phyloP scores from a whole-genome alignment of 2,329 filamentous ascomycete species.

The Amesomyces nigricolor region DNA sequence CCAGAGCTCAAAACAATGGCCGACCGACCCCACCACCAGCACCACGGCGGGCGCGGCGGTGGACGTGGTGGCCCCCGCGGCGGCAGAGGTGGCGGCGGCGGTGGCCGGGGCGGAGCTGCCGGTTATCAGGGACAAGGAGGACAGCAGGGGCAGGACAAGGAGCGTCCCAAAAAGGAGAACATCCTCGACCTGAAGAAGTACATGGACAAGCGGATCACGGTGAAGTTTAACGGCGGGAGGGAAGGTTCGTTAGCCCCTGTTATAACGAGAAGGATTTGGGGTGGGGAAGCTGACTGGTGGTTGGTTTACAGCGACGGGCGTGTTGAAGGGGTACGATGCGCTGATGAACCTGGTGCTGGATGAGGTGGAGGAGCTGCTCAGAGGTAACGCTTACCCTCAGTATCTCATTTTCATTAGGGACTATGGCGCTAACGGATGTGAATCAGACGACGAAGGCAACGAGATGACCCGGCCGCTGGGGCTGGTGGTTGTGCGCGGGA shows the following conservation, averaged over 20 bases:
- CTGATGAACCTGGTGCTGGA: conserved; percentile 97
- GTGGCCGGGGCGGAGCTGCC: conserved; percentile 35
- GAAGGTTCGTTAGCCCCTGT: conserved; percentile 57
- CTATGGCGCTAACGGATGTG: background rate
- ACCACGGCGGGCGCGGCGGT: conserved; percentile 17
- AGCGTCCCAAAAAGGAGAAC: conserved; percentile 95
- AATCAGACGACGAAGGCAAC: conserved; percentile 84
- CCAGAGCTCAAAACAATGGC: conserved; percentile 37
- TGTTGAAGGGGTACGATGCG: conserved; percentile 91
- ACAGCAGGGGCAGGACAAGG: conserved; percentile 48
- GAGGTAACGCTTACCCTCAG: conserved; percentile 51
- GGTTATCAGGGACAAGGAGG: conserved; percentile 37
- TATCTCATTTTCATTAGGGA: background rate
- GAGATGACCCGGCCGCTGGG: conserved; percentile 74
- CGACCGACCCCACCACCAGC: conserved; percentile 43
- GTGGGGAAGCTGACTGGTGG: background rate
- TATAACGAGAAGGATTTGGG: background rate
- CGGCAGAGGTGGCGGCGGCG: conserved; percentile 32
- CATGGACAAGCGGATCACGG: conserved; percentile 90
- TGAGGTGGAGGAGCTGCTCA: conserved; percentile 83
- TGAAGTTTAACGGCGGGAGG: conserved; percentile 93
- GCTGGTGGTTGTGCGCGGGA: conserved; percentile 84
- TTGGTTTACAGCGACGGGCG: conserved; percentile 64
- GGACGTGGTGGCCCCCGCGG: conserved; percentile 24
- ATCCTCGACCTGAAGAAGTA: conserved; percentile 94